A percentile compares a stretch with the other conserved stretches of the same genome.
phyloP scores from a whole-genome alignment of 441 rosid genomes.

The Codiaeum variegatum region DNA sequence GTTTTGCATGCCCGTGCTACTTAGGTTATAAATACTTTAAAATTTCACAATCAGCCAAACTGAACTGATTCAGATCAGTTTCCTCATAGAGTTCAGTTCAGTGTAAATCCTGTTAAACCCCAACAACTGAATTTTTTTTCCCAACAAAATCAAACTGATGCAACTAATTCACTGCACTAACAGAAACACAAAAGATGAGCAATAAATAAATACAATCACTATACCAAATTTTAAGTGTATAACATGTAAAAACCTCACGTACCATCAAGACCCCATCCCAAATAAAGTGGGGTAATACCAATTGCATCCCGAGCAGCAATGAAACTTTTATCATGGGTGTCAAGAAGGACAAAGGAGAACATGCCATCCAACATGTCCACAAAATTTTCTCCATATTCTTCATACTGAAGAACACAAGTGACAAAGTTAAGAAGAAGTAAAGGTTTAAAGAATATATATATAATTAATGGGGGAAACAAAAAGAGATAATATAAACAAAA shows the following conservation, averaged over 20 bases:
- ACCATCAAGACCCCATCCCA: conserved; percentile 99
- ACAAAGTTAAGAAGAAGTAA: not conserved
- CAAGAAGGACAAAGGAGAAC: conserved; percentile 97
- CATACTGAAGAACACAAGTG: conserved; percentile 53
- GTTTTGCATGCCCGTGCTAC: too few relatives aligned
- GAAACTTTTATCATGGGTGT: conserved; percentile 81
- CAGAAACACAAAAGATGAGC: not conserved
- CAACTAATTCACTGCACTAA: not conserved
- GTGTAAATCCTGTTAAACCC: too few relatives aligned
- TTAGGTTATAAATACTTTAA: too few relatives aligned
- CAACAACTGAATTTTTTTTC: too few relatives aligned
- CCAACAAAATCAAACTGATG: too few relatives aligned
- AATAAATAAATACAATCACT: not conserved
- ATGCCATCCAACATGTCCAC: conserved; percentile 93
- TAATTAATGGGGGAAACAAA: not conserved
- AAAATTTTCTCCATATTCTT: conserved; percentile 91
- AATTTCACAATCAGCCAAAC: too few relatives aligned
- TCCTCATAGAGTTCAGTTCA: too few relatives aligned
- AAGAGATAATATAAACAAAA: not conserved
- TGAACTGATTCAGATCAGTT: too few relatives aligned
- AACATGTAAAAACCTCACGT: conserved; percentile 23
- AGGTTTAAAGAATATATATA: not conserved
- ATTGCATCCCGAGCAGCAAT: conserved; percentile 95
- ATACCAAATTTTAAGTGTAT: not conserved
- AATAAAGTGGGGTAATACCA: conserved; percentile 87